Base-by-base conservation (phyloP, 2,329 filamentous ascomycete genomes). In the Aspergillus felis region DNA sequence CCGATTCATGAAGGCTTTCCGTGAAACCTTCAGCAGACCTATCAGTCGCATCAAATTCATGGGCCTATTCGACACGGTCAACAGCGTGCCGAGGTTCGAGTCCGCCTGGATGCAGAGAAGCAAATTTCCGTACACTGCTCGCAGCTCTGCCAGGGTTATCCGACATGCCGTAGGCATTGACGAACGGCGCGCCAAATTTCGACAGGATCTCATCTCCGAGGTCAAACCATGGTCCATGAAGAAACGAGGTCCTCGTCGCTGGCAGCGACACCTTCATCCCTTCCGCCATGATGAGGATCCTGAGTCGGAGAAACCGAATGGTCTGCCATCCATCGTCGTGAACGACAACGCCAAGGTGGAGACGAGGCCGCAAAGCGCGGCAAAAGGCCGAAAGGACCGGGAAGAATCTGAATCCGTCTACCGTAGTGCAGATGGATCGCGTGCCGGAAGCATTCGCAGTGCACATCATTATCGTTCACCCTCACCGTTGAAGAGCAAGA, bases 51-150 rank as follows among this genome's bases (percentile, higher is more conserved):
- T 93, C 59, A 81, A 82, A 1, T 92, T 93, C 63, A 77, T 93
- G 1, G 90, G 90, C 0, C 78, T 94, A 0, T 93, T 93, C 61
- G 90, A 92, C 64, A 91, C 89, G 0, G 90, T 93, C 62, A 92
- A 92, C 66, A 90, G 87, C 8, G 89, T 92, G 0, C 89, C 89
- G 1, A 81, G 83, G 3, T 94, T 94, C 58, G 90, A 94, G 72
- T 84, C 79, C 49, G 81, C 79, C 5, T 81, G 76, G 75, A 92
- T 93, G 87, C 84, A 90, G 67, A 83, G 90, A 41, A 90, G 83
- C 67, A 91, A 88, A 68, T 91, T 91, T 46, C 89, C 89, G 0
- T 77, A 77, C 54, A 83, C 81, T 0, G 81, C 82, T 22, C 76
- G 79, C 56, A 82, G 79, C 61, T 80, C 81, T 3, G 82, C 82